Evolutionary conservation across 768 basidiomycete species (phyloP), one percentile per base, ranked within the genome.

Genomic region (Leccinum fibrillosum): DNA sequence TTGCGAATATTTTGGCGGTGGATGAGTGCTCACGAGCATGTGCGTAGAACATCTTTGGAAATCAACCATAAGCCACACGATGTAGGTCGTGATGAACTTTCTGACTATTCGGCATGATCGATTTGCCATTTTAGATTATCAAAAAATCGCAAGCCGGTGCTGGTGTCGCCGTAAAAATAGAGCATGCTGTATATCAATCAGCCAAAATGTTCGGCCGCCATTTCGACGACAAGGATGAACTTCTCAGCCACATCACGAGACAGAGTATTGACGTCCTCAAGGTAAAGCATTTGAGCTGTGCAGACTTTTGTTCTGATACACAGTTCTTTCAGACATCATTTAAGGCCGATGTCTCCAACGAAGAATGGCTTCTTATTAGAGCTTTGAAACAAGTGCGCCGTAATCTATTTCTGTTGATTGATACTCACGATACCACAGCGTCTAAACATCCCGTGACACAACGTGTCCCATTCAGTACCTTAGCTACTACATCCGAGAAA

Each of bases 161-260:
- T 50, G 96, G 97, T 68, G 95, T 98, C 13, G 96, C 97, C 0
- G 91, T 98, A 65, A 99, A 98, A 82, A 98, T 98, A 59, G 97
- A 98, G 73, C 91, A 96, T 72, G 95, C 94, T 4, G 89, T 95
- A 11, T 94, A 98, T 73, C 90, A 98, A 75, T 89, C 90, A 25
- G 86, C 94, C 28, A 96, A 94, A 75, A 89, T 94, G 86, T 98
- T 90, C 69, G 94, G 95, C 5, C 86, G 95, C 64, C 96, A 98
- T 75, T 98, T 94, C 68, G 89, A 91, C 66, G 95, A 98, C 49
- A 92, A 96, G 75, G 95, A 98, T 71, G 97, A 98, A 65, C 72
- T 98, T 39, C 80, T 94, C 53, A 94, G 93, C 54, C 89, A 90
- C 60, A 89, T 99, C 69, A 90, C 92, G 34, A 84, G 96, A 49